Evolutionary conservation across 768 basidiomycete species (phyloP).

Genomic region (Panus rudis): DNA sequence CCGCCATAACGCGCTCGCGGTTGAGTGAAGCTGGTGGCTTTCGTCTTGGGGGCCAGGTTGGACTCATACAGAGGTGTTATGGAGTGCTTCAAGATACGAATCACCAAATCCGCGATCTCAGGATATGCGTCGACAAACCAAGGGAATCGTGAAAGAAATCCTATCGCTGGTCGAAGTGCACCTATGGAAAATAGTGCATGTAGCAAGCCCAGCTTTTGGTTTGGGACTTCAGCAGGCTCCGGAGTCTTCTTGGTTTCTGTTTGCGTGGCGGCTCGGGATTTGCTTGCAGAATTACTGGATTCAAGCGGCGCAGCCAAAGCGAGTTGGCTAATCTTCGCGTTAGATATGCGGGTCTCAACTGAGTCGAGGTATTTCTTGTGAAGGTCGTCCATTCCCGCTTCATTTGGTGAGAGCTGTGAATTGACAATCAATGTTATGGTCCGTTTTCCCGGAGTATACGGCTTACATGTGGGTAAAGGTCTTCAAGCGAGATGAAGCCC

Average conservation of each 20-base stretch:
- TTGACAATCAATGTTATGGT: too few relatives aligned
- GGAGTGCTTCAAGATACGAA: slow-evolving; percentile 67
- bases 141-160: slow-evolving; percentile 75
- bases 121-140: slow-evolving; percentile 79
- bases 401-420: slow-evolving; percentile 61
- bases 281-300: slow-evolving; percentile 29
- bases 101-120: slow-evolving; percentile 80
- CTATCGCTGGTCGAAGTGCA: slow-evolving; percentile 68
- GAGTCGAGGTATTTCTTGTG: slow-evolving; percentile 59
- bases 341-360: slow-evolving; percentile 57
- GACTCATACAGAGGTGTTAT: slow-evolving; percentile 60
- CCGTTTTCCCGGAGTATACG: too few relatives aligned
- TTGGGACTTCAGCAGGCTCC: slow-evolving; percentile 37
- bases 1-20: slow-evolving; percentile 60
- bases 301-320: slow-evolving; percentile 83
- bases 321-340: slow-evolving; percentile 66
- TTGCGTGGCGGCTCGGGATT: slow-evolving; percentile 33
- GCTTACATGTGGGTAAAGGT: slow-evolving; percentile 88
- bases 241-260: slow-evolving; percentile 28
- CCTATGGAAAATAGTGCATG: slow-evolving; percentile 82
- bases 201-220: slow-evolving; percentile 79
- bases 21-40: slow-evolving; percentile 53
- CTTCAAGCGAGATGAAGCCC: slow-evolving; percentile 79
- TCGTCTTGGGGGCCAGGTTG: slow-evolving; percentile 45
- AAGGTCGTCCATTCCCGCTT: slow-evolving; percentile 66